Base-by-base conservation (phyloP, 345 rosid species). In the Populus pruinosa region DNA sequence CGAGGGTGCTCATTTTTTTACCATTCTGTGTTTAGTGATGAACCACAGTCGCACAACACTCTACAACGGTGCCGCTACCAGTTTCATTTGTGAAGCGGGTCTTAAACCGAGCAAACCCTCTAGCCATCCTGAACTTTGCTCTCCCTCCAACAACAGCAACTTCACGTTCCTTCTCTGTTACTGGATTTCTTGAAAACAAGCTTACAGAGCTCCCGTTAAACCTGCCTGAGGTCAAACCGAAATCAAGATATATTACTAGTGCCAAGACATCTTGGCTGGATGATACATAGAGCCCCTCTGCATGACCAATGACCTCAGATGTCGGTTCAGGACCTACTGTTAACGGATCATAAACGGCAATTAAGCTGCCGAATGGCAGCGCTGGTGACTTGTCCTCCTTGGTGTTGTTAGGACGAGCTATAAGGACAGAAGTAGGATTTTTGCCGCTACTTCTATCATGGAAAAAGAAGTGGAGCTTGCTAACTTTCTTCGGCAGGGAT, bases 121-220 rank as follows among this genome's bases (percentile, higher is more conserved):
- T 39, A 11, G 50, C 71, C 71, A 68, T 36, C 27, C 71, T 68
- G 23, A 68, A 69, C 16, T 69, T n/a, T 25, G 55, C 72, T 67
- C 72, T 41, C 44, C 55, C 50, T 20, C 72, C 55, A 25, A 6
- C 72, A 27, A 13, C 72, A 2, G 72, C 71, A 41, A 23, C 55
- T 44, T 69, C 72, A 23, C 31, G 55, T 23, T 69, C 72, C 3
- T 43, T 69, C 23, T 43, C 8, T 8, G 31, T n/a, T 2, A 69
- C 27, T 11, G 35, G 72, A 69, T 69, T 69, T 44, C 72, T 41
- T 4, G 72, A 89, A 29, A 86, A 84, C 8, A 87, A 67, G 27
- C 90, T 81, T 0, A 89, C 67, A 17, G 91, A 89, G 73, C 89
- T 89, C 3, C 91, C 90, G 0, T 84, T 86, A n/a, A 79, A 87